Evolutionary conservation across 2,329 filamentous ascomycete genomes (phyloP).

Genomic region (Claviceps sp.): DNA sequence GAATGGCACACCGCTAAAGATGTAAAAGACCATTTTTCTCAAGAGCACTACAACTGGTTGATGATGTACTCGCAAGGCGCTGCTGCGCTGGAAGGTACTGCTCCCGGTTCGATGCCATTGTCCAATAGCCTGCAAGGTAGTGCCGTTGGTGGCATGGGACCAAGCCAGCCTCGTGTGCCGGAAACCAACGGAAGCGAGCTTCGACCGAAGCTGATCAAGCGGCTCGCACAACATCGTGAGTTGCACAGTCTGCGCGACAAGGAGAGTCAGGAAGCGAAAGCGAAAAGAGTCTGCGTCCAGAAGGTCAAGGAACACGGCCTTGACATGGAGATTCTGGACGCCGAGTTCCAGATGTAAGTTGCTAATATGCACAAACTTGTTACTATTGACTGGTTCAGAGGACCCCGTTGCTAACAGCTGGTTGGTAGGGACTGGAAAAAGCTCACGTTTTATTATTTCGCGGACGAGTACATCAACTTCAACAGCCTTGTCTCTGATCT

Average conservation of each 20-base stretch:
- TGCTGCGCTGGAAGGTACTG: slow-evolving; percentile 44
- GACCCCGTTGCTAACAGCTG: slow-evolving; percentile 5
- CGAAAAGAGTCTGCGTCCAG: slow-evolving; percentile 90
- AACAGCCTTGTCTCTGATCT: slow-evolving; percentile 93
- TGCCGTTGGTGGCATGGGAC: slow-evolving; percentile 65
- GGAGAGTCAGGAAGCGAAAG: slow-evolving; percentile 94
- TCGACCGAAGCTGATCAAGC: slow-evolving; percentile 93
- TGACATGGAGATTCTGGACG: slow-evolving; percentile 97
- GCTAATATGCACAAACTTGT: neutral
- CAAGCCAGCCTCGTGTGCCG: slow-evolving; percentile 58
- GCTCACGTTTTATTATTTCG: slow-evolving; percentile 97
- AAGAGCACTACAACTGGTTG: slow-evolving; percentile 95
- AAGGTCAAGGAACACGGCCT: slow-evolving; percentile 91
- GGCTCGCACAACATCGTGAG: slow-evolving; percentile 82
- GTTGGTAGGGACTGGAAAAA: slow-evolving; percentile 86
- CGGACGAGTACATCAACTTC: slow-evolving; percentile 97
- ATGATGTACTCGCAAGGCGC: slow-evolving; percentile 95
- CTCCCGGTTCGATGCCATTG: slow-evolving; percentile 49
- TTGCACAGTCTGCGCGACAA: slow-evolving; percentile 83
- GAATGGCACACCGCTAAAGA: slow-evolving; percentile 80
- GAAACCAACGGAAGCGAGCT: slow-evolving; percentile 61
- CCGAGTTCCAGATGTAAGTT: slow-evolving; percentile 93
- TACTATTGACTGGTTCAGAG: neutral
- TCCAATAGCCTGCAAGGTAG: slow-evolving; percentile 52
- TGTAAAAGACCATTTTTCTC: slow-evolving; percentile 77